Evolutionary conservation across 1,284 basidiomycete genomes (phyloP).

Genomic region (Thelephora terrestris): DNA sequence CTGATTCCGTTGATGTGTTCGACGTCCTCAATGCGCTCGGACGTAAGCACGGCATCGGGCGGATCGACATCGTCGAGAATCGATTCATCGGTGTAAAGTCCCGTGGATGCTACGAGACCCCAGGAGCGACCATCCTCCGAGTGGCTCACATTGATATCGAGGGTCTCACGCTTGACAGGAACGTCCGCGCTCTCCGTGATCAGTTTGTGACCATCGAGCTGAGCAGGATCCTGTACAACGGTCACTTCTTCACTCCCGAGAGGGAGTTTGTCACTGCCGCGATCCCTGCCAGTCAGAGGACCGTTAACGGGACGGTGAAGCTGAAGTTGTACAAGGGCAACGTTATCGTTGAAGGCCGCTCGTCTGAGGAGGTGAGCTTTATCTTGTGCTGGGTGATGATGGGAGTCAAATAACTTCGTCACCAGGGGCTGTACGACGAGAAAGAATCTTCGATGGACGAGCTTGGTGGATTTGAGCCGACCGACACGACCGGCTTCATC

Average conservation of each 20-base stretch:
- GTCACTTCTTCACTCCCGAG: conserved; percentile 96
- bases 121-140: conserved; percentile 92
- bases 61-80: conserved; percentile 99
- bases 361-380: conserved; percentile 66
- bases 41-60: conserved; percentile 90
- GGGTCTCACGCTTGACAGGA: conserved; percentile 94
- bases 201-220: conserved; percentile 91
- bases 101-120: conserved; percentile 97
- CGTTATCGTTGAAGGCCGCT: conserved; percentile 87
- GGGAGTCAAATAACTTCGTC: not conserved
- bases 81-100: conserved; percentile 99
- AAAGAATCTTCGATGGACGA: conserved; percentile 99
- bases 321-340: conserved; percentile 96
- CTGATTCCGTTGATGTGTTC: conserved; percentile 96
- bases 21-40: conserved; percentile 85
- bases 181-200: conserved; percentile 91
- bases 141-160: conserved; percentile 95
- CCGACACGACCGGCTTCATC: conserved; percentile 89
- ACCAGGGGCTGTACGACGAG: conserved; percentile 88
- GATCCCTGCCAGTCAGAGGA: conserved; percentile 89
- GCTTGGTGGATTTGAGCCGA: conserved; percentile 93
- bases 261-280: conserved; percentile 88
- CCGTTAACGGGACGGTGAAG: conserved; percentile 89
- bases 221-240: conserved; percentile 92
- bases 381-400: not conserved